Percentiles rank a stretch among this genome's conserved stretches.
phyloP scores from a whole-genome alignment of 306 rosid species.

The Vigna mungo region DNA sequence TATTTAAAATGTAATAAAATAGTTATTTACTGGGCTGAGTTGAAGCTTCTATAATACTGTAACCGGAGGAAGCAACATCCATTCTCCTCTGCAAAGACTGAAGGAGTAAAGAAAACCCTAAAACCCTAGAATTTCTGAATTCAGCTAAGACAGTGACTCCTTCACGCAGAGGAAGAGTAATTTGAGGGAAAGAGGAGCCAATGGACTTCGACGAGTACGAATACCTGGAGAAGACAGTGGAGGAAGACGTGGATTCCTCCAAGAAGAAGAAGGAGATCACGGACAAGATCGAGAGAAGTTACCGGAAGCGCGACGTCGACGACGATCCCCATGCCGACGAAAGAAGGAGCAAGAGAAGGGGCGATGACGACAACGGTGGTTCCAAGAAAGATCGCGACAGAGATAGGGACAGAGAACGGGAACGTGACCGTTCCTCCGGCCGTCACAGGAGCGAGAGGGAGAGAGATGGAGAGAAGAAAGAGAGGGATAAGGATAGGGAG shows the following conservation, averaged over 20 bases:
- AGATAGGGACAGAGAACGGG: slow-evolving; percentile 52
- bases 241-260: slow-evolving; percentile 66
- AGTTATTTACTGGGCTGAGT: not conserved
- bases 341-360: slow-evolving; percentile 61
- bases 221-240: slow-evolving; percentile 93
- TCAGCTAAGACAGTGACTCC: not conserved
- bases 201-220: slow-evolving; percentile 99
- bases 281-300: slow-evolving; percentile 67
- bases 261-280: slow-evolving; percentile 58
- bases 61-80: not conserved
- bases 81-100: not conserved
- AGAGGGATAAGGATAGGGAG: slow-evolving; percentile 42
- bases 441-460: slow-evolving; percentile 64
- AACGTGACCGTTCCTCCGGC: slow-evolving; percentile 48
- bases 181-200: not conserved
- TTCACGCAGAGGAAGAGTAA: not conserved
- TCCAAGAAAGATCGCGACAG: slow-evolving; percentile 59
- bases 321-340: slow-evolving; percentile 63
- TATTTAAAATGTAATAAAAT: not conserved
- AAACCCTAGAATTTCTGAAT: slow-evolving; percentile 51
- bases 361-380: slow-evolving; percentile 81
- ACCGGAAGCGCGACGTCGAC: slow-evolving; percentile 76
- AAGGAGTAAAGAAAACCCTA: slow-evolving; percentile 33
- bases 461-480: slow-evolving; percentile 51
- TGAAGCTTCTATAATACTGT: not conserved